phyloP scores from a whole-genome alignment of 352 stramenopile genomes.

The Chrysophaeum taylorii region DNA sequence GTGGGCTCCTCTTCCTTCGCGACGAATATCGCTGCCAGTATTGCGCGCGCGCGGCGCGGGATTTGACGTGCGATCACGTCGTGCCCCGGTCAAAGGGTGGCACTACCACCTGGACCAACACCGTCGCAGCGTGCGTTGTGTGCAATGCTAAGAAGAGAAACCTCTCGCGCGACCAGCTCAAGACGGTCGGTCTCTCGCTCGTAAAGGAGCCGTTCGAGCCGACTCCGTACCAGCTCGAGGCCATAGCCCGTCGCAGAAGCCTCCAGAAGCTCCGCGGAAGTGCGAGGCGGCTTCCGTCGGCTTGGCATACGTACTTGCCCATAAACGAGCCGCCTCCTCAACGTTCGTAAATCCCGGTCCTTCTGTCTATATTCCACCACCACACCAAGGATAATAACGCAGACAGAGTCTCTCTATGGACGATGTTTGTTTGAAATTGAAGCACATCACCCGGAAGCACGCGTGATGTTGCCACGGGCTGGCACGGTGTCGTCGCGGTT shows the following conservation, averaged over 20 bases:
- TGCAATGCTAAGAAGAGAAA: conserved; percentile 59
- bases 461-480: no score
- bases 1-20: conserved; percentile 42
- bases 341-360: no score
- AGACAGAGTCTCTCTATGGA: no score
- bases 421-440: no score
- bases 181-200: conserved; percentile 41
- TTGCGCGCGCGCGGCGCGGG: conserved; percentile 45
- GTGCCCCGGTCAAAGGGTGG: conserved; percentile 43
- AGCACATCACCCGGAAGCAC: no score
- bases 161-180: conserved; percentile 28
- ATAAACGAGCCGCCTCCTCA: no score
- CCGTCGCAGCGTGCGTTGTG: conserved; percentile 49
- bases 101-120: conserved; percentile 43
- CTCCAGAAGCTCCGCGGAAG: no score
- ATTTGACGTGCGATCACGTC: conserved; percentile 62
- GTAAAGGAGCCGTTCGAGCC: conserved; percentile 30
- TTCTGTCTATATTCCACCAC: no score
- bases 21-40: conserved; percentile 63
- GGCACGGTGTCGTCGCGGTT: no score
- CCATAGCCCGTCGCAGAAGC: conserved; percentile 29
- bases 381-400: no score
- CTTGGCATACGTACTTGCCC: no score
- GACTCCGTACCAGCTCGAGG: conserved; percentile 40
- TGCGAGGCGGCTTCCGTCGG: no score